Conservation (phyloP, 345 rosid species). For the Durio zibethinus region DNA sequence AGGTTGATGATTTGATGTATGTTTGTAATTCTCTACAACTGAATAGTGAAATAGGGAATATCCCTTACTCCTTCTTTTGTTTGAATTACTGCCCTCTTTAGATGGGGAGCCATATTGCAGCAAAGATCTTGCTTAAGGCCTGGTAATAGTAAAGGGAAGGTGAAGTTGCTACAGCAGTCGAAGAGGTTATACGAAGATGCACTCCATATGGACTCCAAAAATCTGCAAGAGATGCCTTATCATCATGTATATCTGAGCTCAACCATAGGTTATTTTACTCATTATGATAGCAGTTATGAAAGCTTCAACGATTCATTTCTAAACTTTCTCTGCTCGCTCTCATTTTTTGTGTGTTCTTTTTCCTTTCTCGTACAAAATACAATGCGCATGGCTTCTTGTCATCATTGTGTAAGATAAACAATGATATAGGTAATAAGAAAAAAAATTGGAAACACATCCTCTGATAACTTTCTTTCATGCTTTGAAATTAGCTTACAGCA, state of each 20-base stretch:
- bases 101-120: conserved; percentile 69
- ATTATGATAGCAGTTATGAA: not conserved
- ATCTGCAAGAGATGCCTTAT: conserved; percentile 53
- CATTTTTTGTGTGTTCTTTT: not conserved
- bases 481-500: not conserved
- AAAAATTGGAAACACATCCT: not conserved
- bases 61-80: not conserved
- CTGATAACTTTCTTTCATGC: not conserved
- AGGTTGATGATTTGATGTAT: too few relatives aligned
- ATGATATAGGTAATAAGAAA: not conserved
- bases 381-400: not conserved
- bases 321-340: not conserved
- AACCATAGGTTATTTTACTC: conserved; percentile 25
- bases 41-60: not conserved
- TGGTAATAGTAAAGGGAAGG: conserved; percentile 47
- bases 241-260: conserved; percentile 54
- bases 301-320: not conserved
- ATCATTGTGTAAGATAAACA: not conserved
- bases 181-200: conserved; percentile 66
- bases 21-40: too few relatives aligned
- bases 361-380: not conserved
- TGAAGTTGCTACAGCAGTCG: conserved; percentile 60
- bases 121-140: conserved; percentile 64
- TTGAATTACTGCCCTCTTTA: conserved; percentile 49
- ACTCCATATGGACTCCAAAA: conserved; percentile 49